phyloP scores from a whole-genome alignment of 139 green algal genomes.

The Protoeuglena noctilucae region DNA sequence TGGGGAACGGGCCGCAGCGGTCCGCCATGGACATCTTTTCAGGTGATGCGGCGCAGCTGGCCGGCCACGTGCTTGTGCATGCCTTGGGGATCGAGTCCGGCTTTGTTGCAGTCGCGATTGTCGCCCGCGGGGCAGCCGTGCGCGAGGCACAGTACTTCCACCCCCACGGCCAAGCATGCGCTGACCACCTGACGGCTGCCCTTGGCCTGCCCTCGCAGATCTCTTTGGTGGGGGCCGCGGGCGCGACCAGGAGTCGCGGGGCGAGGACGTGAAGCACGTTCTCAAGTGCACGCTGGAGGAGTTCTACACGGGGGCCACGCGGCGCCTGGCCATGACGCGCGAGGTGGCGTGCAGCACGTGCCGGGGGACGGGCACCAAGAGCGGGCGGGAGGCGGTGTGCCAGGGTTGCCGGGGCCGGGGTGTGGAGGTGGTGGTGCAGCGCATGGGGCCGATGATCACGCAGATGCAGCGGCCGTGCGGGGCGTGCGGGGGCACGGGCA shows the following conservation, averaged over 20 bases:
- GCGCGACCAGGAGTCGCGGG: neutral
- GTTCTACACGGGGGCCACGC: conserved; percentile 7
- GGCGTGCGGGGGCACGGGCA: conserved; percentile 2
- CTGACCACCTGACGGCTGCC: no score
- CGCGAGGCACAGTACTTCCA: no score
- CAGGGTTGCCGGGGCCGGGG: conserved; percentile 3
- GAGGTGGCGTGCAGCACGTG: conserved; percentile 2
- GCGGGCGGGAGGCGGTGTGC: neutral
- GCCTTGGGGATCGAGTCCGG: neutral
- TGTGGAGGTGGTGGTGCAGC: conserved; percentile 3
- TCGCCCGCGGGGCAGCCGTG: no score
- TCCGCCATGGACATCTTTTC: conserved; percentile 4
- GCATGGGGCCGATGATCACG: conserved; percentile 11
- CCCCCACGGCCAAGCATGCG: no score
- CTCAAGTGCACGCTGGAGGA: conserved; percentile 6
- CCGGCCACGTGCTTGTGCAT: conserved; percentile 2
- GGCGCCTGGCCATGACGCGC: neutral
- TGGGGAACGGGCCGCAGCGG: neutral
- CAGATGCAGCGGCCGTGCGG: conserved; percentile 6
- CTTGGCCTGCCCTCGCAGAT: conserved; percentile 21
- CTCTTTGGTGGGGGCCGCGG: conserved; percentile 15
- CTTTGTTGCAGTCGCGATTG: no score
- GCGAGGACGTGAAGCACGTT: conserved; percentile 1
- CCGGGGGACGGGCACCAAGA: conserved; percentile 7
- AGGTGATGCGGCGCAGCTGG: no score